Evolutionary conservation across 169 alveolate genomes (phyloP), one percentile per base, ranked within the genome.

Genomic region (Plasmodium gonderi): DNA sequence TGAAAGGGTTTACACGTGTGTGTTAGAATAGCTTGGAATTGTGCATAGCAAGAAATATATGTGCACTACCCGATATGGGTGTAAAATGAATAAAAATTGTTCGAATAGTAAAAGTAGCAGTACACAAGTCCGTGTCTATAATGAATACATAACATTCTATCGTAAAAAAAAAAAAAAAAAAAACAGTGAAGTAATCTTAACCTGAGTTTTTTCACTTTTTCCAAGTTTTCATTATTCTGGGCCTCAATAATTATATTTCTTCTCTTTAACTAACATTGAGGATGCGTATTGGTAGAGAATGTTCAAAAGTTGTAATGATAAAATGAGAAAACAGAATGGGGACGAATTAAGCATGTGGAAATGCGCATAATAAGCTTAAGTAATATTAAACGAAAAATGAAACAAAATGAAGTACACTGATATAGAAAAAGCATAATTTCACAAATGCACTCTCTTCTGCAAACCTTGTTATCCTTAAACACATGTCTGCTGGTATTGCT

Each of bases 161-260:
- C 14, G 17, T 0, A 40, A 17, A 79, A n/a, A n/a, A n/a, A n/a
- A n/a, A n/a, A n/a, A n/a, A n/a, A n/a, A n/a, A n/a, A n/a, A n/a
- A 42, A 79, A 51, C 26, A 23, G 67, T 40, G 40, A 40, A 29
- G 17, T 26, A 20, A 31, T 80, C 20, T 6, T 68, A 69, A 83
- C 92, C 92, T 69, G 26, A 87, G 79, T 54, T 87, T 87, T 33
- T 87, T 87, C 23, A 87, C 68, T 60, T 87, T 76, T 60, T 87
- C 93, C 79, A 87, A 65, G 68, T 77, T 87, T 60, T 42, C 14
- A 78, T 87, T 75, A 23, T 77, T 29, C 49, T 42, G 65, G 12
- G 89, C 47, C 40, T 87, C 29, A 26, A 77, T 54, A 23, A 38
- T 14, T 36, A 17, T 54, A 68, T 75, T 42, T 67, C 60, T 87